These are phyloP conservation scores for Serendipita sp. DNA, from an alignment of 768 basidiomycete species.

Conservation along the genomic window DNA sequence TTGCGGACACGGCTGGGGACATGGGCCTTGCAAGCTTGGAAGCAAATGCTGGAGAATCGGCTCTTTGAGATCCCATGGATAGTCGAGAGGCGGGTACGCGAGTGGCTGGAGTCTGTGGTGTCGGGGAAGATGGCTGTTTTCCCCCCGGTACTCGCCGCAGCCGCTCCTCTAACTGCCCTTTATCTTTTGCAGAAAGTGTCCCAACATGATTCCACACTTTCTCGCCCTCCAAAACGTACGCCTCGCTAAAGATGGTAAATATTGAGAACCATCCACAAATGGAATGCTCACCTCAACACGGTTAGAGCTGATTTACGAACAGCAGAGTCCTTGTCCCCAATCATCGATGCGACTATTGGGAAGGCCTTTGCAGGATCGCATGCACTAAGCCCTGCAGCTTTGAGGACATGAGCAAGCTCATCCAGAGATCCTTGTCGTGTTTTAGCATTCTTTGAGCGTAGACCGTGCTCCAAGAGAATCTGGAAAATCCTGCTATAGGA, in stretches of 20 bases:
- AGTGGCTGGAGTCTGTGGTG: slow-evolving; percentile 21
- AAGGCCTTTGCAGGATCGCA: slow-evolving; percentile 74
- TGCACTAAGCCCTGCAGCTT: slow-evolving; percentile 64
- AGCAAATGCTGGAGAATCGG: slow-evolving; percentile 28
- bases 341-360: slow-evolving; percentile 56
- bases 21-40: slow-evolving; percentile 18
- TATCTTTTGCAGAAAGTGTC: slow-evolving; percentile 64
- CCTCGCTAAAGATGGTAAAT: slow-evolving; percentile 39
- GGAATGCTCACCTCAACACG: slow-evolving; percentile 50
- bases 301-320: slow-evolving; percentile 79
- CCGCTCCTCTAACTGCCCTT: slow-evolving; percentile 82
- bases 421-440: slow-evolving; percentile 78
- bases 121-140: slow-evolving; percentile 25
- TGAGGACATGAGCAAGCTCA: slow-evolving; percentile 61
- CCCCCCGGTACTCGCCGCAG: slow-evolving; percentile 61
- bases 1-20: slow-evolving; percentile 17
- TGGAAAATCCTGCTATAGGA: slow-evolving; percentile 88
- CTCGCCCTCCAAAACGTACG: slow-evolving; percentile 69
- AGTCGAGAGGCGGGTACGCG: slow-evolving; percentile 26
- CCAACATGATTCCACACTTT: slow-evolving; percentile 73
- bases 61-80: slow-evolving; percentile 12
- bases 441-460: slow-evolving; percentile 82
- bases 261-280: slow-evolving; percentile 5
- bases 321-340: slow-evolving; percentile 77
- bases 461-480: slow-evolving; percentile 71